Evolutionary conservation across 148 eudicot species (phyloP).

Genomic region (Cornus kousa): DNA sequence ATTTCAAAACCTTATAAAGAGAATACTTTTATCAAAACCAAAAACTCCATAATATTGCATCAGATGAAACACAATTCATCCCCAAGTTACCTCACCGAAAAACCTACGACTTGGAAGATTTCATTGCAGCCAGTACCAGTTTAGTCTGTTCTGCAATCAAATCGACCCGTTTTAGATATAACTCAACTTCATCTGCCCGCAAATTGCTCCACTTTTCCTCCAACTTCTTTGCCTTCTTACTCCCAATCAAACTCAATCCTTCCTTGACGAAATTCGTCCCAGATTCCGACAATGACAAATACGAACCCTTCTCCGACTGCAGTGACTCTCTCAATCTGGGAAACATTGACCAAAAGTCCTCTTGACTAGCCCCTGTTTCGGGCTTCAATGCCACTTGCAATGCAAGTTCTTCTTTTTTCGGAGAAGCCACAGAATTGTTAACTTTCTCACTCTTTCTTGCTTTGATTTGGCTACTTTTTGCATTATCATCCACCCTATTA

Average conservation of each 20-base stretch:
- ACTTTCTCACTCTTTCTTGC: conserved; percentile 15
- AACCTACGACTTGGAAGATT: not conserved
- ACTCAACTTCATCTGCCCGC: conserved; percentile 17
- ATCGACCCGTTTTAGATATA: conserved; percentile 14
- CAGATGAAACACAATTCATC: not conserved
- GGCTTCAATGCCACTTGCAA: not conserved
- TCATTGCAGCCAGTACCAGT: conserved; percentile 20
- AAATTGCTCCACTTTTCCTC: conserved; percentile 43
- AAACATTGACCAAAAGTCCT: conserved; percentile 15
- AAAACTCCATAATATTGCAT: not conserved
- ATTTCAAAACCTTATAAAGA: no score
- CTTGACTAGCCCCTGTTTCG: conserved; percentile 3
- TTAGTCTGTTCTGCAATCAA: conserved; percentile 25
- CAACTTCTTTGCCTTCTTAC: conserved; percentile 31
- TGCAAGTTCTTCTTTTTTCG: conserved; percentile 7
- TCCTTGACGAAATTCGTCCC: conserved; percentile 12
- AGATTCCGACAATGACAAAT: conserved; percentile 8
- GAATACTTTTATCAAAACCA: no score
- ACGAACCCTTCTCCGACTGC: not conserved
- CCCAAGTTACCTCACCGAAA: not conserved
- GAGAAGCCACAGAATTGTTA: not conserved
- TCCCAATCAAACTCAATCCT: conserved; percentile 24
- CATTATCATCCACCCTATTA: conserved; percentile 8
- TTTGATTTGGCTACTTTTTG: not conserved
- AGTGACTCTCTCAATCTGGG: conserved; percentile 22